Evolutionary conservation across 495 filamentous ascomycete genomes (phyloP).

Genomic region (Poronia punctata): DNA sequence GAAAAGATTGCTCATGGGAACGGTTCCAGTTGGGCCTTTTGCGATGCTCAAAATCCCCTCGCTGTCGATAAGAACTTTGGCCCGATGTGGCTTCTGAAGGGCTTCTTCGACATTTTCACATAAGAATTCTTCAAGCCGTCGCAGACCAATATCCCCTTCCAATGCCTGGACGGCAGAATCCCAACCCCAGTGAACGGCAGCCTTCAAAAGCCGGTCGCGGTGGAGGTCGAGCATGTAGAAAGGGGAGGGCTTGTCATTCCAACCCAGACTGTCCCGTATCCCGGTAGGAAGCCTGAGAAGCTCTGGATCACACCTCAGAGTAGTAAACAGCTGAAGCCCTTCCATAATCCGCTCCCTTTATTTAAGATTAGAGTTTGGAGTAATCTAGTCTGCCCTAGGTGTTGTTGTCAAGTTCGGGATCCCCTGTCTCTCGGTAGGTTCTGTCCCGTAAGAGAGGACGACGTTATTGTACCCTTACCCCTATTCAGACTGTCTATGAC

Average conservation of each 20-base stretch:
- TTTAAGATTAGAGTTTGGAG: too few relatives aligned
- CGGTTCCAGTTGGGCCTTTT: constrained; percentile 38
- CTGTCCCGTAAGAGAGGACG: too few relatives aligned
- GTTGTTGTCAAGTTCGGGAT: too few relatives aligned
- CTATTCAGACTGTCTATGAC: too few relatives aligned
- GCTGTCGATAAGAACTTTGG: constrained; percentile 48
- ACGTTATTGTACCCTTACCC: too few relatives aligned
- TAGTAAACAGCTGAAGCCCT: constrained; percentile 58
- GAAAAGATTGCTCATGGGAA: constrained; percentile 48
- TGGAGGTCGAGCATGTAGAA: constrained; percentile 84
- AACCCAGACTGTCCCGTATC: constrained; percentile 25
- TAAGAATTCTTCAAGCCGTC: constrained; percentile 21
- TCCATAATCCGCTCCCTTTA: too few relatives aligned
- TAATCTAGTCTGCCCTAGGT: too few relatives aligned
- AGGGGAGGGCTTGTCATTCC: constrained; percentile 47
- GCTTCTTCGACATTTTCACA: constrained; percentile 9
- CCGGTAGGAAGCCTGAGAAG: constrained; percentile 42
- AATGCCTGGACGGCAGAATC: constrained; percentile 34
- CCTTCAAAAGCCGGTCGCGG: constrained; percentile 66
- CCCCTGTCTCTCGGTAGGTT: too few relatives aligned
- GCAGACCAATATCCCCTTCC: constrained; percentile 36
- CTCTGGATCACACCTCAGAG: constrained; percentile 66
- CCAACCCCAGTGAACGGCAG: constrained; percentile 66
- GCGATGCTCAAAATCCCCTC: constrained; percentile 46
- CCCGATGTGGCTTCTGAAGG: constrained; percentile 27